Evolutionary conservation across 768 basidiomycete genomes (phyloP), one percentile per base, ranked within the genome.

Genomic region (Hemileccinum impolitum): DNA sequence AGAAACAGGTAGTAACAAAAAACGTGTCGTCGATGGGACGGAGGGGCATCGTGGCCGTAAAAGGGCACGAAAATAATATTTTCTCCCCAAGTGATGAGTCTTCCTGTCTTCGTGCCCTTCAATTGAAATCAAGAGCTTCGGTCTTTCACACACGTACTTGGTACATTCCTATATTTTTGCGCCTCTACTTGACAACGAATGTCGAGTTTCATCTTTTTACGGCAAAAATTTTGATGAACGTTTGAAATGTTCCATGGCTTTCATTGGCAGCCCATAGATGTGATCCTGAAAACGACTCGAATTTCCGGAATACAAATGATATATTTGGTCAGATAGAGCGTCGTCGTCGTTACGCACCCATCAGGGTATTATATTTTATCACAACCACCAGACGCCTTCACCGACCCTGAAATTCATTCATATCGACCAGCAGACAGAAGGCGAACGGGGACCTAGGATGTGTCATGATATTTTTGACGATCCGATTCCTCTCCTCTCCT

Each of bases 1-100:
- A 21, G 51, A 44, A n/a, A 9, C 4, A 13, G 19, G 30, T 9
- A 38, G 21, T 39, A 12, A 42, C 31, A 53, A 21, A 45, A 65
- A 64, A 58, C 59, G 60, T 49, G 55, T 35, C 17, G 30, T 36
- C 13, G 35, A 40, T 10, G 39, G 34, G 34, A 21, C 14, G 19
- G 52, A 47, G 13, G 57, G 37, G 13, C 48, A 43, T 41, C 45
- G 44, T n/a, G 48, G 28, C 19, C 23, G 40, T 17, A 66, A 66
- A 51, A 66, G 19, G 45, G 44, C 54, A 45, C 59, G 63, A 25
- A 59, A 50, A 42, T 56, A 38, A 53, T 32, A 10, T 25, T 18
- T 39, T 11, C 36, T 14, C 18, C 10, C 28, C 28, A 6, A 23
- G 9, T 18, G 30, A 19, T 17, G 35, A 21, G 17, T 8, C 17